Base-by-base conservation (phyloP, 192 early-diverging fungal genomes). In the Podila clonocystis region DNA sequence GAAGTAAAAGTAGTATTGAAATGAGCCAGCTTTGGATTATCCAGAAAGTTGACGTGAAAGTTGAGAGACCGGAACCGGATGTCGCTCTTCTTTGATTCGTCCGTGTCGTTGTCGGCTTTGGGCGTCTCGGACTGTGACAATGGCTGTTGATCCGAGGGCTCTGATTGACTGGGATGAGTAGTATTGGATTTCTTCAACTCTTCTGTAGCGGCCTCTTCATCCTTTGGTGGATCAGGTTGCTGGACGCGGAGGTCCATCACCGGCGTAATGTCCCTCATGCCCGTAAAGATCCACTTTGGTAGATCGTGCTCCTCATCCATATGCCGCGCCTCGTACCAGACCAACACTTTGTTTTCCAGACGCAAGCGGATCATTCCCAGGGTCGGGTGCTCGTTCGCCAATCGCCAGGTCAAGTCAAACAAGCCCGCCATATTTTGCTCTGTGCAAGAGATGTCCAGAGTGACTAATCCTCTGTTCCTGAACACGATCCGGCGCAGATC, bases 401-500 rank as follows among this genome's bases (percentile, higher is more conserved):
- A 41, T 20, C 28, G n/a, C 48, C 29, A 49, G 17, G 45, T 49
- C 63, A 50, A 48, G 15, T 49, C 22, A 13, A 49, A 65, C 17
- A 41, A n/a, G 11, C 36, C 19, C 15, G 45, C 17, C 63, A 65
- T 50, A 20, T 30, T 50, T 20, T 48, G 41, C 20, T 29, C 8
- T 8, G 63, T 41, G 4, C 63, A 41, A 29, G 30, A 19, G 17
- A 73, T 62, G 6, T 64, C 63, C 2, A 73, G 28, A 50, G 62
- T 52, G 36, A n/a, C 29, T 24, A 73, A 33, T 1, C 50, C 55
- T 9, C 52, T 50, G 38, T 73, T 73, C 36, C 71, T 45, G 36
- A 57, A 65, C 20, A 65, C 15, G 20, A 73, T 73, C 52, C 49
- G 30, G 20, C 52, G 52, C n/a, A 73, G 31, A 24, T 65, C 30